Percentiles rank a stretch among this genome's conserved stretches.
Conservation (phyloP, 23 red algal genomes). For the Pyropia haitanensis region DNA sequence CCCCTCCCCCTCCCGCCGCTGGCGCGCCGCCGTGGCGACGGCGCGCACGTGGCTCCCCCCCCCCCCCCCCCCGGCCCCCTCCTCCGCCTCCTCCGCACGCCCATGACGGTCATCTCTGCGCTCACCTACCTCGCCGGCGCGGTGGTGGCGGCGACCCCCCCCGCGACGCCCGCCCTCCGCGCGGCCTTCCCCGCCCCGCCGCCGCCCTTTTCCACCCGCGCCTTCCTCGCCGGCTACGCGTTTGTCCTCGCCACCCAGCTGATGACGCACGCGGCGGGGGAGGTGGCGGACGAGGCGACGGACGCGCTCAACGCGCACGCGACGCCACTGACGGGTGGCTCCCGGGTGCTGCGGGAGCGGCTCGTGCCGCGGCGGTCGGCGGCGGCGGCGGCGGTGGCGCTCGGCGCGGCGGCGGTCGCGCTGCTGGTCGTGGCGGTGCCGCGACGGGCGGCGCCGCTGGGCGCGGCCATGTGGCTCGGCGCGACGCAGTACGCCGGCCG, state of each 20-base stretch:
- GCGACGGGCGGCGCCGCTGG: conserved; percentile 8
- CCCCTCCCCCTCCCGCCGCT: neutral
- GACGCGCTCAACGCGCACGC: conserved; percentile 35
- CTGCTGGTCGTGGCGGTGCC: neutral
- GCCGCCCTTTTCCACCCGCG: neutral
- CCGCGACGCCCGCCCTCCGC: neutral
- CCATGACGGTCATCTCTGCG: conserved; percentile 53
- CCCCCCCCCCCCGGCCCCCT: conserved; percentile 9
- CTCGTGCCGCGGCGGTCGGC: neutral
- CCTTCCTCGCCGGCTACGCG: conserved; percentile 18
- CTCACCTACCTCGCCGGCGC: conserved; percentile 36
- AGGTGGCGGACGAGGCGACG: conserved; percentile 33
- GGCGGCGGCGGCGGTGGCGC: neutral
- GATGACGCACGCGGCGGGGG: conserved; percentile 40
- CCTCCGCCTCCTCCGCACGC: conserved; percentile 26
- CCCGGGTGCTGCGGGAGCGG: conserved; percentile 8
- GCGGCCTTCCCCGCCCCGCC: neutral
- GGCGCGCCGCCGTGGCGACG: no score
- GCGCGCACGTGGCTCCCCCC: neutral
- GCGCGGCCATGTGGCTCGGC: conserved; percentile 10
- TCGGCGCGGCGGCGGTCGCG: neutral
- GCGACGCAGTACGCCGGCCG: conserved; percentile 34
- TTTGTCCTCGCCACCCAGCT: conserved; percentile 53
- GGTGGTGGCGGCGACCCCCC: conserved; percentile 9
- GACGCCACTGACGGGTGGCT: conserved; percentile 41